phyloP scores from a whole-genome alignment of 192 early-diverging fungal genomes.

The Funneliformis mosseae region DNA sequence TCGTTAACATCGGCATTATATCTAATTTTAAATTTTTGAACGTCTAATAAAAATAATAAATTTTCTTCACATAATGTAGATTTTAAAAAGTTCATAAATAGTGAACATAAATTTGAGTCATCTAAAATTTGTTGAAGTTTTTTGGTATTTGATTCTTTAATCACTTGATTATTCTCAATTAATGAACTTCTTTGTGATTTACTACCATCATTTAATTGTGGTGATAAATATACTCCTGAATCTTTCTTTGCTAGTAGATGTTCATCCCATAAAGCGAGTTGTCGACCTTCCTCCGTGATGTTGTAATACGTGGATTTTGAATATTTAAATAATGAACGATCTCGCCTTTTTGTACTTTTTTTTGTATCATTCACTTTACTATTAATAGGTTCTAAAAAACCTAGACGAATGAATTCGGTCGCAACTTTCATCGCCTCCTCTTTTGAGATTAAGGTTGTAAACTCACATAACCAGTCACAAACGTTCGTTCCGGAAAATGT shows the following conservation, averaged over 20 bases:
- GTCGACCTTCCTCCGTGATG: slow-evolving; percentile 39
- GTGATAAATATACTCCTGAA: no score
- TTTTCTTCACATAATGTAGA: slow-evolving; percentile 76
- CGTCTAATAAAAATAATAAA: slow-evolving; percentile 67
- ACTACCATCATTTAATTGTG: no score
- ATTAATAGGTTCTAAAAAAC: slow-evolving; percentile 48
- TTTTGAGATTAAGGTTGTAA: slow-evolving; percentile 48
- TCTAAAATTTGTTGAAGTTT: slow-evolving; percentile 63
- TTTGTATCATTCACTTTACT: not conserved
- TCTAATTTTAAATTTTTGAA: slow-evolving; percentile 51
- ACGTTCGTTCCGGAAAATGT: slow-evolving; percentile 52
- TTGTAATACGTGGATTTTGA: slow-evolving; percentile 39
- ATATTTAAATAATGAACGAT: slow-evolving; percentile 21
- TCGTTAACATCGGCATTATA: slow-evolving; percentile 31
- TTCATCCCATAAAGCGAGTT: slow-evolving; percentile 42
- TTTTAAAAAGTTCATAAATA: slow-evolving; percentile 66
- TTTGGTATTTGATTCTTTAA: slow-evolving; percentile 54
- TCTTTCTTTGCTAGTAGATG: no score
- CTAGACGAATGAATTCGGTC: slow-evolving; percentile 46
- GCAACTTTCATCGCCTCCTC: slow-evolving; percentile 51
- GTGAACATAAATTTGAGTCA: slow-evolving; percentile 51
- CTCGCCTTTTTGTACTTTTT: not conserved
- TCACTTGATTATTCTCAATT: not conserved
- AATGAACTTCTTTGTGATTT: no score
- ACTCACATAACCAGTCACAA: slow-evolving; percentile 55